Base-by-base conservation (phyloP, 129 eudicot genomes). In the Helianthus tuberosus region DNA sequence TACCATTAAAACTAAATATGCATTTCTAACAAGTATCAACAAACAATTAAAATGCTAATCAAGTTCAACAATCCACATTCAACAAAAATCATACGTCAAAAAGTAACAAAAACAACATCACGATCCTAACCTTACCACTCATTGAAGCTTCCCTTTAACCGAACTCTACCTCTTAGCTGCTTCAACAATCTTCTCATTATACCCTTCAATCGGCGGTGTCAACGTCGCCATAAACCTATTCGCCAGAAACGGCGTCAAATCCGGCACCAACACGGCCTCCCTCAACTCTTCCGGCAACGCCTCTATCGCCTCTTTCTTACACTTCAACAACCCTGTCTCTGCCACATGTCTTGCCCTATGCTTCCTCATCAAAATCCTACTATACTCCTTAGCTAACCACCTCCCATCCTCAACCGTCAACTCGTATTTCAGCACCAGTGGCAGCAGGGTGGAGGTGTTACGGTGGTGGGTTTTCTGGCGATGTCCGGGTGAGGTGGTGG, bases 131-230 rank as follows among this genome's bases (percentile, higher is more conserved):
- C 84, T 75, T 39, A 32, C 64, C 75, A 71, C 61, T 90, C 79
- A 94, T 87, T 97, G 81, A 61, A 83, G 96, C 88, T 90, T 94
- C 75, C 67, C 85, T 83, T 84, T 89, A n/a, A 73, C 87, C 10
- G 86, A 59, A 32, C 77, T 78, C 73, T 79, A 78, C 68, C 78
- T 89, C 88, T 79, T 81, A 0, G 93, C 89, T 1, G 89, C 93
- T 76, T 87, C 92, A 27, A 66, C 76, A 4, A 86, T 64, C 82
- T 92, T 89, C 78, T 85, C 91, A 29, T 79, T 76, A 68, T 88
- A 94, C 9, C 98, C 98, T 74, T 90, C 97, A 75, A 94, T 94
- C 0, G 98, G 98, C 1, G 98, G 97, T 2, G 98, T 90, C 75
- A 90, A 75, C 0, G 97, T 88, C 0, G 97, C 96, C 96, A 90